phyloP scores from a whole-genome alignment of 805 yeast genomes.

The Yamadazyma sp. region DNA sequence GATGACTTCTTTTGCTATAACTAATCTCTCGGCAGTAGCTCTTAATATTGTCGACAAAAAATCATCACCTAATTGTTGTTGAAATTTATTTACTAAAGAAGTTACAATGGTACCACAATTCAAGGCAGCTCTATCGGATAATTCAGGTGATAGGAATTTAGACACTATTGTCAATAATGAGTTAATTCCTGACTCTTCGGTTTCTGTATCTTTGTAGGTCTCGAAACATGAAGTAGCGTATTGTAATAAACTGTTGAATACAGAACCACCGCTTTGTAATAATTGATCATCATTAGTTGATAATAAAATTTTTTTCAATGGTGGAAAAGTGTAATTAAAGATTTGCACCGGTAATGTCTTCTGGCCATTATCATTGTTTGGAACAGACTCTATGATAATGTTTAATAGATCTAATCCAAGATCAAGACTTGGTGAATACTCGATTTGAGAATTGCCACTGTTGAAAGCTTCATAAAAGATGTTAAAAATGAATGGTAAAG shows the following conservation, averaged over 20 bases:
- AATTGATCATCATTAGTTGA: slow-evolving; percentile 69
- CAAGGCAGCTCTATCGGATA: slow-evolving; percentile 79
- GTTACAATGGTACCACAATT: slow-evolving; percentile 69
- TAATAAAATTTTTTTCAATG: slow-evolving; percentile 37
- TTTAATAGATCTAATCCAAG: slow-evolving; percentile 57
- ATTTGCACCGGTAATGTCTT: slow-evolving; percentile 35
- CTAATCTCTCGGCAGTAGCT: slow-evolving; percentile 68
- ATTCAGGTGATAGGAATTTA: slow-evolving; percentile 64
- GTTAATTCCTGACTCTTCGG: slow-evolving; percentile 46
- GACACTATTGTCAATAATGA: slow-evolving; percentile 62
- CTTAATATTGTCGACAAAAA: slow-evolving; percentile 58
- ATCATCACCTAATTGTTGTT: slow-evolving; percentile 31
- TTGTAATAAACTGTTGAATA: slow-evolving; percentile 58
- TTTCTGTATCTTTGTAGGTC: slow-evolving; percentile 27
- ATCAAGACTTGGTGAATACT: slow-evolving; percentile 59
- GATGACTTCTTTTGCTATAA: slow-evolving; percentile 62
- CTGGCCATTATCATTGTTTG: not conserved
- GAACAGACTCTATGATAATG: slow-evolving; percentile 43
- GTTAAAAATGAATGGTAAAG: slow-evolving; percentile 49
- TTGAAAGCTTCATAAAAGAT: slow-evolving; percentile 27
- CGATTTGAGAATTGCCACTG: slow-evolving; percentile 23
- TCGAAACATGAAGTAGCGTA: slow-evolving; percentile 34
- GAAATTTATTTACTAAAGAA: slow-evolving; percentile 53
- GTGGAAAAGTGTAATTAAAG: slow-evolving; percentile 43
- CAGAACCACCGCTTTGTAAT: slow-evolving; percentile 73